A percentile compares a stretch with the other conserved stretches of the same genome.
These are phyloP conservation scores for Calendula officinalis DNA, from an alignment of 129 eudicot species.

Conservation along the genomic window DNA sequence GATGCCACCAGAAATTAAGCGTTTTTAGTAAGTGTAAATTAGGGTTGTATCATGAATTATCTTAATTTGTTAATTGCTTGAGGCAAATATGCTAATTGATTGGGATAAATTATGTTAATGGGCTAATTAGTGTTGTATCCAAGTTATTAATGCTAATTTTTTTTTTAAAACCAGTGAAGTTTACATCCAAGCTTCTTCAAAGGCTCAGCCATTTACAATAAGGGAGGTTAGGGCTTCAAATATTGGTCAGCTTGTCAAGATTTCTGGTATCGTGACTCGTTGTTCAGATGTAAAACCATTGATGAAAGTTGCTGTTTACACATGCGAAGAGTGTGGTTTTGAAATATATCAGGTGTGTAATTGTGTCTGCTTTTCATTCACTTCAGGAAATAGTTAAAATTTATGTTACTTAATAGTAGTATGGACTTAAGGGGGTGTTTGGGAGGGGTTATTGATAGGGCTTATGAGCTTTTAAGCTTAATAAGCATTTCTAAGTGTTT, in stretches of 20 bases:
- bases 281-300: conserved; percentile 92
- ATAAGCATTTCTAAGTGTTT: too few species aligned
- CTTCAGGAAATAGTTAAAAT: background rate
- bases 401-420: background rate
- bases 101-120: background rate
- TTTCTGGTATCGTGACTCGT: conserved; percentile 92
- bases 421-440: too few species aligned
- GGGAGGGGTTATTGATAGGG: too few species aligned
- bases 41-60: background rate
- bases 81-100: background rate
- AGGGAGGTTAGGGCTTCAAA: conserved; percentile 93
- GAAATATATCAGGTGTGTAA: conserved; percentile 84
- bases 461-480: too few species aligned
- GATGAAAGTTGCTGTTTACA: conserved; percentile 91
- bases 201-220: conserved; percentile 78
- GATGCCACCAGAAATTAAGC: conserved; percentile 94
- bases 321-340: conserved; percentile 91
- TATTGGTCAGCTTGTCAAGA: conserved; percentile 86
- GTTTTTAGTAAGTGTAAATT: conserved; percentile 69
- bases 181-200: conserved; percentile 74
- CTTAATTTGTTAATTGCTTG: background rate
- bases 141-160: conserved; percentile 13
- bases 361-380: background rate
- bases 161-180: conserved; percentile 58
- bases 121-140: background rate